Evolutionary conservation across 139 green algal genomes (phyloP).

Genomic region (Picochlorum sp.): DNA sequence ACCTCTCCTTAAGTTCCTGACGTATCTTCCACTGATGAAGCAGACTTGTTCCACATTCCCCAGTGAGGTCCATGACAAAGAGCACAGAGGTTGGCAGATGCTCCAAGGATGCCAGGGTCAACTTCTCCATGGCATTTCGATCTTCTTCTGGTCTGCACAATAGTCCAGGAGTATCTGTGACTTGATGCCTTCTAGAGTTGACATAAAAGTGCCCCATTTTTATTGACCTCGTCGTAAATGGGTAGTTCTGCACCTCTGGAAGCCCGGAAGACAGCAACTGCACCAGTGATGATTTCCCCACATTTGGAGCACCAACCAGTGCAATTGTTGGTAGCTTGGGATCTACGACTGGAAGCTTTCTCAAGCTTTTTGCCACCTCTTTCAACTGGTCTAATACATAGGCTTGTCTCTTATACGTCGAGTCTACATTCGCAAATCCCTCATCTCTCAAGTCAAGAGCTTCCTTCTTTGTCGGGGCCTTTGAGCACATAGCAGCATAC

Average conservation of each 20-base stretch:
- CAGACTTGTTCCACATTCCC: slow-evolving; percentile 75
- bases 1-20: slow-evolving; percentile 47
- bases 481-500: slow-evolving; percentile 41
- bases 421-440: slow-evolving; percentile 49
- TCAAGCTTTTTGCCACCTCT: slow-evolving; percentile 54
- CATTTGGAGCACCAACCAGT: slow-evolving; percentile 82
- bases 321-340: slow-evolving; percentile 62
- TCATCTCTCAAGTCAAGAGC: slow-evolving; percentile 45
- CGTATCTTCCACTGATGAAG: slow-evolving; percentile 63
- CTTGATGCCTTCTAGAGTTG: slow-evolving; percentile 63
- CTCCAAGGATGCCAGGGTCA: slow-evolving; percentile 82
- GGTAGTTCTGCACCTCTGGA: slow-evolving; percentile 92
- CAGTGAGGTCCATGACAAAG: slow-evolving; percentile 87
- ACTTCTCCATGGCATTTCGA: slow-evolving; percentile 89
- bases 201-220: slow-evolving; percentile 98
- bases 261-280: slow-evolving; percentile 65
- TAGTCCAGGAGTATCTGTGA: slow-evolving; percentile 93
- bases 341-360: slow-evolving; percentile 78
- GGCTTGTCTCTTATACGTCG: slow-evolving; percentile 21
- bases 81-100: slow-evolving; percentile 76
- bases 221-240: slow-evolving; percentile 93
- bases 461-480: slow-evolving; percentile 51
- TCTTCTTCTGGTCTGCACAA: slow-evolving; percentile 62
- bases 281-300: slow-evolving; percentile 91
- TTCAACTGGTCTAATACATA: slow-evolving; percentile 57